phyloP scores from a whole-genome alignment of 257 asterid species.

The Eustoma russellianum region DNA sequence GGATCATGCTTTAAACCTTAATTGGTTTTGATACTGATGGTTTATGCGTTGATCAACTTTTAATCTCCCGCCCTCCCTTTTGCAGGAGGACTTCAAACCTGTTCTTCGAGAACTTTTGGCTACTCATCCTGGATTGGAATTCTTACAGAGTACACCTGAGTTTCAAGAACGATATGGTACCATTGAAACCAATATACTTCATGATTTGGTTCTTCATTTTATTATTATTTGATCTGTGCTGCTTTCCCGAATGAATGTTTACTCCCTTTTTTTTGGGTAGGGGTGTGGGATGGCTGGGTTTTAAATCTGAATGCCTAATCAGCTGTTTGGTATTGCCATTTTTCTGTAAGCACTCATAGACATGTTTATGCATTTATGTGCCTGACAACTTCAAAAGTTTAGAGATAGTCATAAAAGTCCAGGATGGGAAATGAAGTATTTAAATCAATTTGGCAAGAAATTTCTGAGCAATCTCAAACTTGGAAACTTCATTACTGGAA shows the following conservation, averaged over 20 bases:
- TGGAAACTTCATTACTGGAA: too few species aligned
- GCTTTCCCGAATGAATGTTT: not conserved
- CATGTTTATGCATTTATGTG: too few species aligned
- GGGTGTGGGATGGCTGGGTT: too few species aligned
- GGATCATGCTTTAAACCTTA: not conserved
- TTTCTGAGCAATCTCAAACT: too few species aligned
- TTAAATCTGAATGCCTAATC: too few species aligned
- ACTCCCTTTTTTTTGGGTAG: not conserved
- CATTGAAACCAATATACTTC: slow-evolving; percentile 5
- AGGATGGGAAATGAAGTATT: too few species aligned
- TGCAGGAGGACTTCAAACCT: slow-evolving; percentile 88
- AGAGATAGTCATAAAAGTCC: too few species aligned
- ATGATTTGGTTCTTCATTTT: not conserved
- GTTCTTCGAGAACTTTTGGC: slow-evolving; percentile 92
- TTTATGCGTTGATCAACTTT: slow-evolving; percentile 1
- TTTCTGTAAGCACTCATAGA: too few species aligned
- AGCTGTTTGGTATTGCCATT: too few species aligned
- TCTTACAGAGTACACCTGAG: slow-evolving; percentile 97
- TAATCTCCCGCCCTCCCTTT: not conserved
- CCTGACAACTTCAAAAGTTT: too few species aligned
- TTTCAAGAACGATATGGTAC: slow-evolving; percentile 99
- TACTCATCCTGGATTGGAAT: slow-evolving; percentile 97
- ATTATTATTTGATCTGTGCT: not conserved
- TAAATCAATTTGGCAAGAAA: too few species aligned
- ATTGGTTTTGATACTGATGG: not conserved